A percentile compares a stretch with the other conserved stretches of the same genome.
Evolutionary conservation across 148 eudicot genomes (phyloP).

Genomic region (Spergularia marina): DNA sequence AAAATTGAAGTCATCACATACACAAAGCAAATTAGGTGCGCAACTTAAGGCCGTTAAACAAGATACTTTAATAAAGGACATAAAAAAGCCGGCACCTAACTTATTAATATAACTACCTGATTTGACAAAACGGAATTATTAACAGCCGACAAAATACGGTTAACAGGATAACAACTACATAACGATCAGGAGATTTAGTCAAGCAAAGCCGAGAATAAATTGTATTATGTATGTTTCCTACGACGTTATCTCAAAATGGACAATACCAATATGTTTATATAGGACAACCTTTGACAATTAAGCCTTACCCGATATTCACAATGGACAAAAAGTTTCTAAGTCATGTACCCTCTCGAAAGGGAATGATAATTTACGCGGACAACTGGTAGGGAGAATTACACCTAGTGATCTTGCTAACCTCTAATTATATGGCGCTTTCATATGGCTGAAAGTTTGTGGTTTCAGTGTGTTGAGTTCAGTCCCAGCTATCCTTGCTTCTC

Average conservation of each 20-base stretch:
- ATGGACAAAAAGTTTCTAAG: neutral
- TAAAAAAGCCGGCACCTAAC: neutral
- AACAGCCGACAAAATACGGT: slow-evolving; percentile 8
- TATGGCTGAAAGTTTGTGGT: neutral
- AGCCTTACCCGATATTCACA: slow-evolving; percentile 14
- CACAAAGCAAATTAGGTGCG: neutral
- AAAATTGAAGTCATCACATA: neutral
- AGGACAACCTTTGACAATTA: slow-evolving; percentile 16
- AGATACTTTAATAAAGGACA: neutral
- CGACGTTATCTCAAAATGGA: neutral
- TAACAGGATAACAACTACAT: neutral
- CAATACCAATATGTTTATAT: neutral
- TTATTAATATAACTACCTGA: neutral
- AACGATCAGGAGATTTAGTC: slow-evolving; percentile 1
- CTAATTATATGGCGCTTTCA: neutral
- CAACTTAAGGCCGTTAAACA: slow-evolving; percentile 4
- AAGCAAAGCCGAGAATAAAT: slow-evolving; percentile 14
- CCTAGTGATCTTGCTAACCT: neutral
- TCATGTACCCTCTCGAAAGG: neutral
- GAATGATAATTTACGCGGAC: no score
- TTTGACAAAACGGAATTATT: slow-evolving; percentile 1
- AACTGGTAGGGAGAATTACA: no score
- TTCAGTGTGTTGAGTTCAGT: slow-evolving; percentile 27
- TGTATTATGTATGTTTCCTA: neutral
- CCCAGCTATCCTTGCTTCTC: slow-evolving; percentile 67